Evolutionary conservation across 805 yeast genomes (phyloP), one percentile per base, ranked within the genome.

Genomic region (Ogataea nonfermentans): DNA sequence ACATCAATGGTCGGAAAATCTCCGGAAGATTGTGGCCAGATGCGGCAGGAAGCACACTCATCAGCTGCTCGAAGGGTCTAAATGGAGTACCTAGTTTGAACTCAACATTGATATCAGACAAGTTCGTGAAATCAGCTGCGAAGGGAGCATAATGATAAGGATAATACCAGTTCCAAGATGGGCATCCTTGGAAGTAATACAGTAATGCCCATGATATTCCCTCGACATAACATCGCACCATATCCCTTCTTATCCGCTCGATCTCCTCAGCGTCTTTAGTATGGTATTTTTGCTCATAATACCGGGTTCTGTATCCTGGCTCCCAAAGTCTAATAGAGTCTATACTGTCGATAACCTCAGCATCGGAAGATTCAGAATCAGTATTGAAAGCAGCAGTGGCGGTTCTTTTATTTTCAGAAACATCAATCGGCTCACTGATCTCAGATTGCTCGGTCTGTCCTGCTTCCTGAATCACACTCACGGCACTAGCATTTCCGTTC

Each of bases 61-160:
- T 89, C 52, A 90, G 71, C 63, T 90, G 98, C 58, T 90, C 98
- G 63, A 72, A 90, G 1, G 98, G 98, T 48, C 79, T 64, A 64
- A 90, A 89, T 9, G 98, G 97, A 40, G 71, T 68, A 6, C 96
- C 96, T 32, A 47, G 44, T 8, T 71, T 70, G 55, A 90, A 87
- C 22, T 66, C 63, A 13, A 88, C 70, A 1, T 79, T 67, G 11
- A 80, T 57, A 6, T 70, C 75, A 9, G 61, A 57, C 29, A 84
- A 56, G 32, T 79, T 76, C 2, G 62, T 68, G 54, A 93, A 85
- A 61, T 93, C 99, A 5, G 82, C 74, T 0, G 97, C 98, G 71
- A 93, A 90, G 15, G 99, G 99, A 0, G 99, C 98, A 66, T 93
- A 95, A 58, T 93, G 98, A 59, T 82, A 91, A 0, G 98, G 99